Base-by-base conservation (phyloP, 345 rosid species). In the Eutrema heterophyllum region DNA sequence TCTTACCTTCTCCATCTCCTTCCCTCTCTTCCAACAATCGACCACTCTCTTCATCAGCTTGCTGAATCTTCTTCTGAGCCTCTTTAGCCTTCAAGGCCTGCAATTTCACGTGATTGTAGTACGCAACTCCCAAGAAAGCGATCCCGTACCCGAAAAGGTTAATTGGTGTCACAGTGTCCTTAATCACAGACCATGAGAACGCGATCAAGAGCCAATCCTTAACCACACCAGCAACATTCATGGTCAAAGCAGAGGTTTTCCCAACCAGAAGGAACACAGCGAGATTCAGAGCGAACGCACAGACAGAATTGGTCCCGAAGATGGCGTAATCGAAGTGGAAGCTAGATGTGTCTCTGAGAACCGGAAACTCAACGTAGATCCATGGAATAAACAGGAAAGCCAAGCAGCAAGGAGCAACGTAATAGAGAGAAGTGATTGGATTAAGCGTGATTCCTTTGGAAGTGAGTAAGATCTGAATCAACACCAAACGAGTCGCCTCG, bases 171-270 rank as follows among this genome's bases (percentile, higher is more conserved):
- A 93, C 98, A 2, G 97, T 93, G 27, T 93, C 98, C 89, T 93
- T 91, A 48, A 93, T 93, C 55, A 93, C 94, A 0, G 98, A 93
- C 98, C 98, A 93, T 0, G 98, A 93, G 73, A 93, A 93, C 0
- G 98, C 98, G 16, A 93, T 93, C 83, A 93, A 74, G 36, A 93
- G 68, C 98, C 97, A 93, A 67, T 93, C 98, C 76, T 93, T 93
- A 9, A 93, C 98, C n/a, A 93, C 97, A 57, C 98, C 98, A 55
- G 98, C 98, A 61, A 93, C 98, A 77, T 93, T 93, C 98, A 93
- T 93, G 9, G 98, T 91, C 89, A 93, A 78, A 26, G 98, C 98
- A 3, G 98, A 93, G 5, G 98, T 93, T 79, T 93, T 93, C 6
- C 98, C 98, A 9, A 94, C 97, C 7, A 94, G 96, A 69, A 94